phyloP scores from a whole-genome alignment of 352 stramenopile species.

The Phytopythium vexans region DNA sequence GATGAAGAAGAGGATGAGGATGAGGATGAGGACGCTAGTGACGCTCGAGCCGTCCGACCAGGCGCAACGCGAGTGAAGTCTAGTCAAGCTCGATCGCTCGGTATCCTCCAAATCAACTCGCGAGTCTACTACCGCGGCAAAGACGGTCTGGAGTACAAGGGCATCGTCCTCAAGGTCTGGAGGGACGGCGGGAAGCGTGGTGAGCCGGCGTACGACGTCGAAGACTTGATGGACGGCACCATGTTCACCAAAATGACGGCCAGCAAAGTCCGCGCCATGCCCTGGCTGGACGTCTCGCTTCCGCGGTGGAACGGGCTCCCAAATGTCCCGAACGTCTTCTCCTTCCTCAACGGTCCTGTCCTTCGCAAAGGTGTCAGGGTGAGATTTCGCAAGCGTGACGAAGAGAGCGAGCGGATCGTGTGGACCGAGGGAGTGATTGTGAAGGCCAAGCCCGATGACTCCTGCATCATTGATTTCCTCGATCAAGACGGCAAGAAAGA shows the following conservation, averaged over 20 bases:
- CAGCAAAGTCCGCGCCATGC: conserved; percentile 38
- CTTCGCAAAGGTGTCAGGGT: conserved; percentile 51
- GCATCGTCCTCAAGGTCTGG: conserved; percentile 53
- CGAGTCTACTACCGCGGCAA: conserved; percentile 53
- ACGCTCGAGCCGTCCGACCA: neutral
- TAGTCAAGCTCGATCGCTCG: conserved; percentile 1
- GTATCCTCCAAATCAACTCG: conserved; percentile 34
- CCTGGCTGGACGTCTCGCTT: conserved; percentile 47
- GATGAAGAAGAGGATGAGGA: conserved; percentile 15
- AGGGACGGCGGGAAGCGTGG: conserved; percentile 19
- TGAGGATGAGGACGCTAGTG: conserved; percentile 14
- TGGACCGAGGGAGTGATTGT: conserved; percentile 54
- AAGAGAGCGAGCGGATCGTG: conserved; percentile 13
- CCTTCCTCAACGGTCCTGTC: conserved; percentile 23
- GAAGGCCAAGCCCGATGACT: conserved; percentile 39
- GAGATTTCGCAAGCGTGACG: conserved; percentile 26
- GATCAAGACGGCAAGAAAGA: conserved; percentile 26
- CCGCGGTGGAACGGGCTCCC: conserved; percentile 22
- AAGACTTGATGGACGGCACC: conserved; percentile 46
- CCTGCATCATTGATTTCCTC: conserved; percentile 42
- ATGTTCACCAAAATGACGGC: conserved; percentile 37
- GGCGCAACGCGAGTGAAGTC: too few species aligned
- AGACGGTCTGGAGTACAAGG: conserved; percentile 43
- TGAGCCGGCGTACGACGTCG: conserved; percentile 39
- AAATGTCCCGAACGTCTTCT: conserved; percentile 12